Base-by-base conservation (phyloP, 192 early-diverging fungal genomes). In the Phlyctochytrium bullatum region DNA sequence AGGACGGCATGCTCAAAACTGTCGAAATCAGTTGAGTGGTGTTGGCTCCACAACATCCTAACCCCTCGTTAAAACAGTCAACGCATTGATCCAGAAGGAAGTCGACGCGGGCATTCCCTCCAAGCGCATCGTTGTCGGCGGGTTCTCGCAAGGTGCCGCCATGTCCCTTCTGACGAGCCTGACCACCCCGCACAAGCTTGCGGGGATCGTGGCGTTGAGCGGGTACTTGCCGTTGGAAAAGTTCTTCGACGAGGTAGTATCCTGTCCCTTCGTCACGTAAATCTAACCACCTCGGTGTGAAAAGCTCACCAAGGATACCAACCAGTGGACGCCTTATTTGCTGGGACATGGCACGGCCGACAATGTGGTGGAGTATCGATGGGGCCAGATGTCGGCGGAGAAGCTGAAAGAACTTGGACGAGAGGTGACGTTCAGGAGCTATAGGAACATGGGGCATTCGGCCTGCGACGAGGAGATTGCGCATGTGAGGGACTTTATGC, bases 131-230 rank as follows among this genome's bases (percentile, higher is more conserved):
- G 87, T 97, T 35, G 51, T 98, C 20, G 94, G 92, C 59, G 97
- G 97, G 0, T 98, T 98, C 66, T 95, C 93, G 25, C 97, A 98
- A 75, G 69, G 71, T 10, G 71, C 83, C n/a, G 94, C 89, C 0
- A 81, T 94, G 78, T 59, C 89, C 12, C 73, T 96, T 40, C 72
- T 91, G 62, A 84, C 85, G 6, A 86, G 80, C 2, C 71, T 96
- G 65, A 88, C 89, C 31, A 83, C 88, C 3, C 88, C 88, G 61
- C 73, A 80, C 52, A 84, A 85, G 64, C 74, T 92, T 2, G 91
- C 74, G 10, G 93, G 88, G 0, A 80, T 93, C 32, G 79, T 87
- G 29, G 85, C 78, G 3, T 74, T 96, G 30, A 93, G 91, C 72
- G 91, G 89, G 1, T 98, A 93, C 73, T 24, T 97, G 54, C 92